Evolutionary conservation across 2,329 filamentous ascomycete genomes (phyloP).

Genomic region (Didymella pinodella): DNA sequence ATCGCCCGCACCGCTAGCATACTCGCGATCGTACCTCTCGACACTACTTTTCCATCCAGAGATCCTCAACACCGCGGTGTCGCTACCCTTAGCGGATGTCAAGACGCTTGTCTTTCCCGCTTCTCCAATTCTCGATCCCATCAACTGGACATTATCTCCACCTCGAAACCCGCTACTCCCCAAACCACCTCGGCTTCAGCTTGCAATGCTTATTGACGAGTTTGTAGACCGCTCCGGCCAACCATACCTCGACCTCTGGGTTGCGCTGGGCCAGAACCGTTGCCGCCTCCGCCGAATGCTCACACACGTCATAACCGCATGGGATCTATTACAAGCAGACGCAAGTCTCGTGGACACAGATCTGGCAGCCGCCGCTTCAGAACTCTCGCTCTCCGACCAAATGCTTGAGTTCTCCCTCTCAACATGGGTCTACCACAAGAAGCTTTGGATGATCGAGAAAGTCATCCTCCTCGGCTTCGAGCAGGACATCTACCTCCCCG

Average conservation of each 20-base stretch:
- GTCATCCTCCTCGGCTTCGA: slow-evolving; percentile 94
- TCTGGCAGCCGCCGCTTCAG: slow-evolving; percentile 49
- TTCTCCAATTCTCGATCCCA: slow-evolving; percentile 73
- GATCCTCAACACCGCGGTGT: slow-evolving; percentile 70
- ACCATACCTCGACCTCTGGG: slow-evolving; percentile 83
- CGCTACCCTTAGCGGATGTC: slow-evolving; percentile 84
- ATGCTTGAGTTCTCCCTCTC: slow-evolving; percentile 75
- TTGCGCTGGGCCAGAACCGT: slow-evolving; percentile 86
- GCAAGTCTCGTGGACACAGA: slow-evolving; percentile 60
- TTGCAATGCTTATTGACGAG: slow-evolving; percentile 72
- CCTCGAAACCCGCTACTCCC: slow-evolving; percentile 57
- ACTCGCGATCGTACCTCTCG: slow-evolving; percentile 81
- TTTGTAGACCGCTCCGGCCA: slow-evolving; percentile 66
- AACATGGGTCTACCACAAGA: slow-evolving; percentile 90
- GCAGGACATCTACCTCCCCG: slow-evolving; percentile 83
- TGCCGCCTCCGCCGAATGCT: slow-evolving; percentile 90
- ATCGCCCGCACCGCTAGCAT: slow-evolving; percentile 83
- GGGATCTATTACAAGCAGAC: slow-evolving; percentile 83
- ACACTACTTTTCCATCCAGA: slow-evolving; percentile 75
- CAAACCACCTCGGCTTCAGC: slow-evolving; percentile 75
- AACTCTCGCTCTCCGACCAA: slow-evolving; percentile 50
- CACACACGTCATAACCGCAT: slow-evolving; percentile 81
- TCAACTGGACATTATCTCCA: slow-evolving; percentile 77
- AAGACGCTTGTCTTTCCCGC: slow-evolving; percentile 76
- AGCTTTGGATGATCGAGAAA: slow-evolving; percentile 85